Conservation (phyloP, 2,329 filamentous ascomycete genomes). For the Pleomassaria siparia region DNA sequence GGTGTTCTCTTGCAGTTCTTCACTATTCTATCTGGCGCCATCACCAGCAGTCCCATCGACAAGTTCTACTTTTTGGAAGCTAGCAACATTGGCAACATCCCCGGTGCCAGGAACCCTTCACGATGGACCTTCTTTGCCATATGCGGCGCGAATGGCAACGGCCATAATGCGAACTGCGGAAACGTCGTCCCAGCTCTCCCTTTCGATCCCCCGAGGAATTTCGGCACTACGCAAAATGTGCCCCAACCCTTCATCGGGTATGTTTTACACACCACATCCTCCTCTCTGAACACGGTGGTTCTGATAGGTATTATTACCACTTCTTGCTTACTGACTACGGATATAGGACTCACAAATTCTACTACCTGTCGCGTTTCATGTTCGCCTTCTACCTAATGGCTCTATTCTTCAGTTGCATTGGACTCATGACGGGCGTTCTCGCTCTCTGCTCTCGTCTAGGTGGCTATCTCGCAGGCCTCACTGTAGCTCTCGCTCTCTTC, state of each 20-base stretch:
- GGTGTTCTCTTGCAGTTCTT: conserved; percentile 67
- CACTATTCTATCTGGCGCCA: conserved; percentile 63
- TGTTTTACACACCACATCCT: too few relatives aligned
- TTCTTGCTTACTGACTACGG: background rate
- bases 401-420: conserved; percentile 72
- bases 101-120: conserved; percentile 57
- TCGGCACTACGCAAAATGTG: conserved; percentile 56
- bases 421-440: conserved; percentile 68
- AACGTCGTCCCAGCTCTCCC: conserved; percentile 62
- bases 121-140: conserved; percentile 93
- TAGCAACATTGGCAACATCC: conserved; percentile 73
- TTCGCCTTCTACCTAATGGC: conserved; percentile 89
- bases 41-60: conserved; percentile 61
- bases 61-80: conserved; percentile 85
- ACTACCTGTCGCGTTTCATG: conserved; percentile 85
- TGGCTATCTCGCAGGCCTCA: conserved; percentile 64
- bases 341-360: conserved; percentile 62
- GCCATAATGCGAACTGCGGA: conserved; percentile 64
- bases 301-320: too few relatives aligned
- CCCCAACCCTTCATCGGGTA: conserved; percentile 58
- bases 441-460: conserved; percentile 72
- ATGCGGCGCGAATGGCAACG: conserved; percentile 62
- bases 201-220: conserved; percentile 67
- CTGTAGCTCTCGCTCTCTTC: conserved; percentile 63
- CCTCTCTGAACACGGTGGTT: too few relatives aligned